phyloP scores from a whole-genome alignment of 2,329 filamentous ascomycete genomes.

The Didymella segeticola region DNA sequence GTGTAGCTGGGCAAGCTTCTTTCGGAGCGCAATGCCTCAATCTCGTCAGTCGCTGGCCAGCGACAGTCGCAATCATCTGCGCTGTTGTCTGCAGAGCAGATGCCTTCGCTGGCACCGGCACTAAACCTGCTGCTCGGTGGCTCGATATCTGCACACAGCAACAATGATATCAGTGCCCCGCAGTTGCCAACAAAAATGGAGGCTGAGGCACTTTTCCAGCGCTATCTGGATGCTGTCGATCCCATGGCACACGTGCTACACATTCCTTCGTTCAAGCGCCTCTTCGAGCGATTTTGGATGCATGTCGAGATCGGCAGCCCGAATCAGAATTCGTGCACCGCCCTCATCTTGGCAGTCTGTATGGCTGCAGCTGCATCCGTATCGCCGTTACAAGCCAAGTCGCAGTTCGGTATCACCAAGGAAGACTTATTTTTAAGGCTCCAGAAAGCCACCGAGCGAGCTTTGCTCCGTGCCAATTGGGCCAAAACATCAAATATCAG shows the following conservation, averaged over 20 bases:
- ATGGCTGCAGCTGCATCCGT: conserved; percentile 48
- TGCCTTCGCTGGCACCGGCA: conserved; percentile 47
- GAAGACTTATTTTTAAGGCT: conserved; percentile 46
- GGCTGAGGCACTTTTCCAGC: conserved; percentile 43
- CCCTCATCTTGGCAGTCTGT: conserved; percentile 46
- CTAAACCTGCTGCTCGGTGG: conserved; percentile 43
- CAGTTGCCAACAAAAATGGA: conserved; percentile 46
- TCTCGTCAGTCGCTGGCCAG: conserved; percentile 46
- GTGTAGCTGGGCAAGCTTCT: conserved; percentile 49
- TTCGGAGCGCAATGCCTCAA: conserved; percentile 40
- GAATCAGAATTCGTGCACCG: conserved; percentile 47
- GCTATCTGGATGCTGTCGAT: conserved; percentile 47
- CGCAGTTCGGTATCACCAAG: conserved; percentile 48
- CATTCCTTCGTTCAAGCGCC: conserved; percentile 46
- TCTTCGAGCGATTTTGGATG: conserved; percentile 48
- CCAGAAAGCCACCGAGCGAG: conserved; percentile 47
- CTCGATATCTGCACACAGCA: conserved; percentile 36
- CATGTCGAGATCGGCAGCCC: conserved; percentile 45
- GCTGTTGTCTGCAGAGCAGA: conserved; percentile 46
- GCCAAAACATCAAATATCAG: conserved; percentile 49
- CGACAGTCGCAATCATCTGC: conserved; percentile 45
- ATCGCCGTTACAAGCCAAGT: conserved; percentile 48
- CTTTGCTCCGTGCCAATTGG: conserved; percentile 47
- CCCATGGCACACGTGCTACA: conserved; percentile 49
- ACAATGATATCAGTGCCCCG: conserved; percentile 38